Base-by-base conservation (phyloP, 768 basidiomycete genomes). In the Artomyces pyxidatus region DNA sequence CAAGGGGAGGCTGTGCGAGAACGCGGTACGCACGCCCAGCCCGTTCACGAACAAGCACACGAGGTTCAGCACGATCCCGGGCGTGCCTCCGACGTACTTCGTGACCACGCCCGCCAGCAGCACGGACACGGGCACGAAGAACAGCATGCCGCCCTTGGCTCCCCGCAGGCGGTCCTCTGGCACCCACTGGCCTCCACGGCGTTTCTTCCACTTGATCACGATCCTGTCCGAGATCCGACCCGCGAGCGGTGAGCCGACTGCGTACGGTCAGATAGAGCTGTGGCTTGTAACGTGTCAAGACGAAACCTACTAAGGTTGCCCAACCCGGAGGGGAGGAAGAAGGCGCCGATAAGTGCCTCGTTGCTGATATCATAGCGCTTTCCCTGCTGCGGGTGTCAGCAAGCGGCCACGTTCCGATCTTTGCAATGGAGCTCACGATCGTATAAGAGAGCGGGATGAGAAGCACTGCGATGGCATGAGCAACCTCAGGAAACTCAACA, bases 141-240 rank as follows among this genome's bases (percentile, higher is more conserved):
- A 27, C 0, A 71, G 63, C 3, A 70, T 71, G 8, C 77, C 76
- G 6, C 69, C 54, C 28, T 78, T 59, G 2, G 74, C 66, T 2
- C 71, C 80, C 1, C 78, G 71, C 22, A 86, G 69, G 5, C 84
- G 76, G 54, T 84, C 85, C 61, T 88, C 83, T 0, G 83, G 83
- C 37, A 77, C 73, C 81, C 80, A 84, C 2, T 67, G 56, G 1
- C 81, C 82, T 0, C 70, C 71, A 21, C 82, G 74, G 5, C 65
- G 59, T 40, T 68, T 63, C 14, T 72, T 72, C 65, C 76, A 80
- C 35, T 58, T 59, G 16, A 72, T 64, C 21, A 88, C 67, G 0
- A 73, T 63, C 23, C 55, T 51, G 59, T 87, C 85, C 0, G 85
- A 85, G 0, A 83, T 51, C 14, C 68, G 68, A 1, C 85, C 84